Conservation (phyloP, 345 rosid genomes). For the Dipteronia sinensis region DNA sequence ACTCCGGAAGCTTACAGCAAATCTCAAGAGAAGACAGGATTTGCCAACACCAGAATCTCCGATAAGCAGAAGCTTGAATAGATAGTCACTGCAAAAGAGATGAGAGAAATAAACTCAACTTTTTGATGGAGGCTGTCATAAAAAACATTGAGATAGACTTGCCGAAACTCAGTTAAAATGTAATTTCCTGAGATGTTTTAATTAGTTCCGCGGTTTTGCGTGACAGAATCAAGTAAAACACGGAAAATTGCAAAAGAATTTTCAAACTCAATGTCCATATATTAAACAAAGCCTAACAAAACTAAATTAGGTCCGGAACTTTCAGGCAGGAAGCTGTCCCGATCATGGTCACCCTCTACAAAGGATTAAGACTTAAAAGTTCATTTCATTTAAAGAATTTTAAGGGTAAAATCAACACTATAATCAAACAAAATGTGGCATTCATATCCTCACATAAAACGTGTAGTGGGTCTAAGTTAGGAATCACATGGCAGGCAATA, state of each 20-base stretch:
- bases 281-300: neutral
- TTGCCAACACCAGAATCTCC: constrained; percentile 71
- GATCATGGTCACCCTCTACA: neutral
- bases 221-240: neutral
- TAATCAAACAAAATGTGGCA: neutral
- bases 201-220: neutral
- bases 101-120: neutral
- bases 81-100: constrained; percentile 50
- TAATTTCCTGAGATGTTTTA: neutral
- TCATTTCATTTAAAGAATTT: neutral
- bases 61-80: constrained; percentile 62
- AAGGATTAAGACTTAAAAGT: neutral
- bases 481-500: neutral
- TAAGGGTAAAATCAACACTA: neutral
- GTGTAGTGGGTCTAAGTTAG: neutral
- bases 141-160: neutral
- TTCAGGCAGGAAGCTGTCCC: neutral
- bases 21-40: constrained; percentile 64
- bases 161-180: neutral
- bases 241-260: neutral
- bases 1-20: constrained; percentile 40
- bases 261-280: neutral
- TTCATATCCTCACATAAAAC: neutral
- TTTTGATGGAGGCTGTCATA: neutral
- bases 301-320: neutral